These are phyloP conservation scores for Acmispon strigosus DNA, from an alignment of 306 rosid genomes.

Conservation along the genomic window DNA sequence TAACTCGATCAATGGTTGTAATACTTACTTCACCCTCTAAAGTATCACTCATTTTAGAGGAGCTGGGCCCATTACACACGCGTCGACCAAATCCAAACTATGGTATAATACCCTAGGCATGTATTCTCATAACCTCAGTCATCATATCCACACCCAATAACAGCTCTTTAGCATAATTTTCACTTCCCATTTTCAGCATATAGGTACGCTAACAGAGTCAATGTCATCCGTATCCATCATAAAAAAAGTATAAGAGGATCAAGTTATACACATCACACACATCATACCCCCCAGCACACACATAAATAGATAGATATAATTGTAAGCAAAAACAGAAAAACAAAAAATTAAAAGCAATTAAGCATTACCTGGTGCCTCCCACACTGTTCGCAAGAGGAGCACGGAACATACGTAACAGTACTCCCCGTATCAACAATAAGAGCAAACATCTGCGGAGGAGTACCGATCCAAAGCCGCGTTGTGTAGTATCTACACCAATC, in stretches of 20 bases:
- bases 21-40: too few relatives aligned
- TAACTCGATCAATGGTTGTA: too few relatives aligned
- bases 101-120: neutral
- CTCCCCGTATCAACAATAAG: constrained; percentile 97
- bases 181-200: constrained; percentile 5
- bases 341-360: neutral
- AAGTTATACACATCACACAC: constrained; percentile 6
- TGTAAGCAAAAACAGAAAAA: neutral
- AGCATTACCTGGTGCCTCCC: constrained; percentile 58
- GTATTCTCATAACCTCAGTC: neutral
- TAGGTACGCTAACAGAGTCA: neutral
- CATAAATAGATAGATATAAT: neutral
- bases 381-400: constrained; percentile 74
- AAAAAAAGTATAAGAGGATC: neutral
- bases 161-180: neutral
- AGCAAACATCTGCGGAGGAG: constrained; percentile 88
- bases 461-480: constrained; percentile 89
- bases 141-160: neutral
- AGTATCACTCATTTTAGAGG: too few relatives aligned
- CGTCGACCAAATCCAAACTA: neutral
- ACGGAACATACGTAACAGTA: constrained; percentile 93
- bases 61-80: too few relatives aligned
- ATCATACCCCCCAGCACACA: neutral
- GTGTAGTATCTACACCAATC: constrained; percentile 63
- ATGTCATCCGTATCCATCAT: neutral